phyloP scores from a whole-genome alignment of 345 rosid genomes.

The Gossypium ekmanianum region DNA sequence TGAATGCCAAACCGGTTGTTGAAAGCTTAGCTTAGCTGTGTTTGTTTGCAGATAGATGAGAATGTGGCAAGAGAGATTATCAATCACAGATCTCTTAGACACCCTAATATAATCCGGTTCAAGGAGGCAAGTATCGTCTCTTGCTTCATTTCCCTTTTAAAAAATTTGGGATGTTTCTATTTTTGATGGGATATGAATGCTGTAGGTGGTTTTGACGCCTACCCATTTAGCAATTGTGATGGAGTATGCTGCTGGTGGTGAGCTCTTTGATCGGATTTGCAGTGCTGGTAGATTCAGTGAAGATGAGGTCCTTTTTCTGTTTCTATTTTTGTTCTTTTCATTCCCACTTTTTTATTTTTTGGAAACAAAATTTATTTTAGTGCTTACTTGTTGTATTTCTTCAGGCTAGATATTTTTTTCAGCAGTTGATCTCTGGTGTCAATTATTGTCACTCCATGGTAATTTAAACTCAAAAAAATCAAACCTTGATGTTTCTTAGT shows the following conservation, averaged over 20 bases:
- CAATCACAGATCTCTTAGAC: constrained; percentile 87
- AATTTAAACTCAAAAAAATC: constrained; percentile 12
- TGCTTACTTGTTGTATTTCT: background rate
- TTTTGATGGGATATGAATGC: constrained; percentile 10
- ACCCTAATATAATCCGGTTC: constrained; percentile 86
- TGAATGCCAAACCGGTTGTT: background rate
- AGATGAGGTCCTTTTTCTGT: constrained; percentile 58
- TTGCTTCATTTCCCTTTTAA: background rate
- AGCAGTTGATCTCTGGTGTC: constrained; percentile 86
- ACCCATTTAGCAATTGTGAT: constrained; percentile 87
- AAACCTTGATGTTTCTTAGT: background rate
- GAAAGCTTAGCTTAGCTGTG: background rate
- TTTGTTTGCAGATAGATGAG: constrained; percentile 69
- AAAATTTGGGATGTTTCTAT: background rate
- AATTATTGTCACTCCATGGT: constrained; percentile 78
- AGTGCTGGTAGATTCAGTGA: constrained; percentile 92
- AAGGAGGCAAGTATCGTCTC: constrained; percentile 52
- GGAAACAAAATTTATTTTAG: background rate
- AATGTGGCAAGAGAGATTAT: constrained; percentile 94
- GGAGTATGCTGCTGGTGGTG: constrained; percentile 96
- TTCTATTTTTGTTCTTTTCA: background rate
- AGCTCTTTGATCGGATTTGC: constrained; percentile 84
- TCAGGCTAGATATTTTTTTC: constrained; percentile 93
- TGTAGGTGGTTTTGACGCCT: constrained; percentile 73
- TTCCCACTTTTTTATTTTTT: background rate